A percentile compares a stretch with the other conserved stretches of the same genome.
Evolutionary conservation across 306 rosid species (phyloP).

Genomic region (Glycine latifolia): DNA sequence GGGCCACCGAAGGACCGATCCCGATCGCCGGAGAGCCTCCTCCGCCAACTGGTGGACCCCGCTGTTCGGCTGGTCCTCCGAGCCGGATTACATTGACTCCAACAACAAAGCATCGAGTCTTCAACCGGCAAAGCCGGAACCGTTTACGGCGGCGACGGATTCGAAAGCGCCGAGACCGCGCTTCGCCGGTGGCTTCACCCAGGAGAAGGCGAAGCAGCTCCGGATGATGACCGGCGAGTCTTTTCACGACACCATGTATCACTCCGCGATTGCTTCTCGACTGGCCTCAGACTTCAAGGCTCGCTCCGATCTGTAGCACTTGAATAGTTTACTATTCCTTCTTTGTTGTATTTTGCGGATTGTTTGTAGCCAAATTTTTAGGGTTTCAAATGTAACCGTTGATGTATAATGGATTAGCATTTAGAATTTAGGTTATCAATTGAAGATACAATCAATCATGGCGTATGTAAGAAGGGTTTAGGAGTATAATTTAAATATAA

Average conservation of each 20-base stretch:
- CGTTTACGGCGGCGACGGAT: constrained; percentile 23
- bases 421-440: not conserved
- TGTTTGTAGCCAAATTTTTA: constrained; percentile 3
- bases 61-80: constrained; percentile 78
- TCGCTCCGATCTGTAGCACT: constrained; percentile 51
- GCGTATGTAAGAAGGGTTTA: constrained; percentile 26
- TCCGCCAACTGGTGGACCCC: constrained; percentile 86
- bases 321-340: not conserved
- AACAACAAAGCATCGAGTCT: constrained; percentile 37
- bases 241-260: constrained; percentile 91
- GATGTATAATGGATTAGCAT: constrained; percentile 9
- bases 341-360: not conserved
- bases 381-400: constrained; percentile 34
- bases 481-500: not conserved
- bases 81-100: constrained; percentile 82
- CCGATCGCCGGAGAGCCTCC: constrained; percentile 50
- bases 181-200: constrained; percentile 80
- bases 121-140: constrained; percentile 10
- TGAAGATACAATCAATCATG: not conserved
- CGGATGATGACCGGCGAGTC: constrained; percentile 72
- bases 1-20: constrained; percentile 49
- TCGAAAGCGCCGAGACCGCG: constrained; percentile 48
- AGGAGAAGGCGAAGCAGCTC: constrained; percentile 86
- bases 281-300: constrained; percentile 83
- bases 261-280: constrained; percentile 91